Evolutionary conservation across 225 moss, liverwort and hornwort species (phyloP), one percentile per base, ranked within the genome.

Genomic region (Polytrichum formosum): DNA sequence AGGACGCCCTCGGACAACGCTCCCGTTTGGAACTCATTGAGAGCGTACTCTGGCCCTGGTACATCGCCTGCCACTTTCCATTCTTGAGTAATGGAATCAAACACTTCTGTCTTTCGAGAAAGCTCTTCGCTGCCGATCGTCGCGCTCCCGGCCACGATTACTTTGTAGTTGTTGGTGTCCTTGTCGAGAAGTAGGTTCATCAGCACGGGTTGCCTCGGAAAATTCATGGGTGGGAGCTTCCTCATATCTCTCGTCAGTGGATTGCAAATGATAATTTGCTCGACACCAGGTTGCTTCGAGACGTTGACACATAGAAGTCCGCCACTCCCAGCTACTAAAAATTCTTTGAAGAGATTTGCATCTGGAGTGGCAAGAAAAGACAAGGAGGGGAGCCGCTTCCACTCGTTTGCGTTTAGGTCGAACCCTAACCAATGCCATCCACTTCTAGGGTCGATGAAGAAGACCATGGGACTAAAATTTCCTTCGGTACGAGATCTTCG

Each of bases 11-110:
- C 19, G 6, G 31, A 73, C 8, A 23, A 76, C 0, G 73, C 79
- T 6, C 85, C 85, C 2, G 68, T 72, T 2, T 85, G 85, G 1
- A 76, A 65, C 8, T 85, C 85, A 8, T 85, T 85, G 0, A 85
- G 21, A 0, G 79, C 73, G 17, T 73, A 85, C 27, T 76, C 74
- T 0, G 71, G 66, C 1, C 81, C 81, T 1, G 81, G 85, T 1
- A 81, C 74, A 25, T 85, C 85, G 0, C 65, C 74, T 2, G 62
- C 74, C 18, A 2, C 6, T 21, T 61, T 70, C 85, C 85, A 85
- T 1, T 17, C 21, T 20, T 19, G 22, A 25, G 68, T 74, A 18
- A 6, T 26, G 0, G 81, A 81, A 7, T 76, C 68, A 5, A 72
- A 85, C 0, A 85, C 17, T 26, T 85, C 85, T 2, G 85, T 79